Base-by-base conservation (phyloP, 306 rosid species). In the Alnus glutinosa region DNA sequence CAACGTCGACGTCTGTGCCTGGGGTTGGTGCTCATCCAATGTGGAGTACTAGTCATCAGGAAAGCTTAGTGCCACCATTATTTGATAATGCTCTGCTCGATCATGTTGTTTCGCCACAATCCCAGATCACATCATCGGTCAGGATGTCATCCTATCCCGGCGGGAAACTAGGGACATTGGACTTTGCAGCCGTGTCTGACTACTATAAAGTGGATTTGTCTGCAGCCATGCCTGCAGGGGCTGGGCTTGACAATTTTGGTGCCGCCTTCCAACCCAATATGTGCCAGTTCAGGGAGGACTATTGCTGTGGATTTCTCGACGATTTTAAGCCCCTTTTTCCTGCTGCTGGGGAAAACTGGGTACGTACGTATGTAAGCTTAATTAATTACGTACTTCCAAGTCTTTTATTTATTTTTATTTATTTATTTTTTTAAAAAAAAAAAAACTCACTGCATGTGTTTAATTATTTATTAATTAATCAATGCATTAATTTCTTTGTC, bases 241-340 rank as follows among this genome's bases (percentile, higher is more conserved):
- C 77, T 2, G 94, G 83, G 50, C 54, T 73, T 81, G 80, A 83
- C 44, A 73, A 73, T 68, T 75, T 86, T 39, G 81, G 84, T 50
- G 79, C 57, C 5, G 87, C 86, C 36, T 78, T 54, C 51, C 85
- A 67, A 3, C 83, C 78, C 4, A 58, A 42, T 50, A 5, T 82
- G 23, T 75, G 73, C 63, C 83, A 81, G 28, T 85, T 86, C 49
- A 86, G 83, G 4, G 97, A 92, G 7, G 92, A 92, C 78, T 79
- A 84, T 72, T 87, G 7, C 6, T 42, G 83, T 83, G 89, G 84
- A 28, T 51, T 89, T 48, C 64, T 78, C 23, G 87, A 88, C 69
- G 92, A 92, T 55, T 23, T 82, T 66, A 88, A 87, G 79, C 89
- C 85, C 19, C 15, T 81, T 47, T 30, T 82, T 80, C 77, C 86